Evolutionary conservation across 306 rosid species (phyloP).

Genomic region (Acacia confusa): DNA sequence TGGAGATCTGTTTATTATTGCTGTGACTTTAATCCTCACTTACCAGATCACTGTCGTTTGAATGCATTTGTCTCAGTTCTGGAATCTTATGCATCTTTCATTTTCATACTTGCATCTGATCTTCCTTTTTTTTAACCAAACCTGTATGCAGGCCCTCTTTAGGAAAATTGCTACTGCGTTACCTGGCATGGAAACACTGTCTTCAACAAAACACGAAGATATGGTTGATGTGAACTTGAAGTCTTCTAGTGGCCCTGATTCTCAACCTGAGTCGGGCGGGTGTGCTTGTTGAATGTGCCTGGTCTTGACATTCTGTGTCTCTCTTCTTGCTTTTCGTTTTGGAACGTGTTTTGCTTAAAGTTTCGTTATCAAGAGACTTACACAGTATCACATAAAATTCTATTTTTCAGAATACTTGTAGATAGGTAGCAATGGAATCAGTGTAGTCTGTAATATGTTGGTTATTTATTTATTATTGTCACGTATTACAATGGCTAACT

Average conservation of each 20-base stretch:
- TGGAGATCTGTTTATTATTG: not conserved
- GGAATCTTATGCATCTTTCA: not conserved
- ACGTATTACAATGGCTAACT: not conserved
- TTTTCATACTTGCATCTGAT: not conserved
- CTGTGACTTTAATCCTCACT: not conserved
- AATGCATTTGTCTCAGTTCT: not conserved
- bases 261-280: slow-evolving; percentile 64
- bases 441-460: slow-evolving; percentile 12
- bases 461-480: slow-evolving; percentile 18
- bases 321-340: slow-evolving; percentile 30
- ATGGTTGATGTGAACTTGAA: slow-evolving; percentile 83
- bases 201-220: slow-evolving; percentile 78
- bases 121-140: slow-evolving; percentile 13
- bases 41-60: not conserved
- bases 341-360: slow-evolving; percentile 32
- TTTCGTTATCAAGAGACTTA: slow-evolving; percentile 17
- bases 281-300: slow-evolving; percentile 62
- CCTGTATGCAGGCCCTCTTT: slow-evolving; percentile 57
- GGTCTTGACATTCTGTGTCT: slow-evolving; percentile 17
- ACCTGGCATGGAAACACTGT: slow-evolving; percentile 81
- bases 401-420: not conserved
- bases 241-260: slow-evolving; percentile 42
- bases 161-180: slow-evolving; percentile 78
- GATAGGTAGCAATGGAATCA: slow-evolving; percentile 2
- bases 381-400: slow-evolving; percentile 6